Percentiles rank a stretch among this genome's conserved stretches.
phyloP scores from a whole-genome alignment of 305 asterid genomes.

The Rubia peregrina region DNA sequence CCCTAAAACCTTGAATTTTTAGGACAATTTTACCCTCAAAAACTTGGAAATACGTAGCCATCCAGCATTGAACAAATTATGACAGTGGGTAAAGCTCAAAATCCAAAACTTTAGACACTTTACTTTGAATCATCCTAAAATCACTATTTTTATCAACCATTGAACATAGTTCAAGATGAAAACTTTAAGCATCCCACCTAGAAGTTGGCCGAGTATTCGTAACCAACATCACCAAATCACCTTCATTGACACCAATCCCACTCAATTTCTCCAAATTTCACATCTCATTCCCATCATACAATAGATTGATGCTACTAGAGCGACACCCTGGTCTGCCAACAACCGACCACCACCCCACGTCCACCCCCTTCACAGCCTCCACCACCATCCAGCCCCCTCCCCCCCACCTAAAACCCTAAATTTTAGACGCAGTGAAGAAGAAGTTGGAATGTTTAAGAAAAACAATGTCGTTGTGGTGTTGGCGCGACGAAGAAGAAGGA shows the following conservation, averaged over 20 bases:
- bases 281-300: slow-evolving; percentile 75
- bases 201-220: slow-evolving; percentile 30
- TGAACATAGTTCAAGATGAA: neutral
- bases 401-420: too few species aligned
- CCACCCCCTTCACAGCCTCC: too few species aligned
- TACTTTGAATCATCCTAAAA: neutral
- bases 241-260: slow-evolving; percentile 63
- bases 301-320: slow-evolving; percentile 79
- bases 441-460: too few species aligned
- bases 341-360: too few species aligned
- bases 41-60: neutral
- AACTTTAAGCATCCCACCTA: neutral
- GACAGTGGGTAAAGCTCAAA: neutral
- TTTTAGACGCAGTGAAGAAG: too few species aligned
- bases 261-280: slow-evolving; percentile 65
- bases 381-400: too few species aligned
- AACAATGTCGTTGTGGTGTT: too few species aligned
- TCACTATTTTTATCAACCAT: too few species aligned
- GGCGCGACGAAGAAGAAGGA: too few species aligned
- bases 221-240: slow-evolving; percentile 91
- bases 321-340: slow-evolving; percentile 57
- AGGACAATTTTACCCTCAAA: neutral
- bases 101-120: neutral
- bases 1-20: too few species aligned
- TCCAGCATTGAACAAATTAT: neutral